Evolutionary conservation across 495 filamentous ascomycete species (phyloP).

Genomic region (Trichoderma parareesei): DNA sequence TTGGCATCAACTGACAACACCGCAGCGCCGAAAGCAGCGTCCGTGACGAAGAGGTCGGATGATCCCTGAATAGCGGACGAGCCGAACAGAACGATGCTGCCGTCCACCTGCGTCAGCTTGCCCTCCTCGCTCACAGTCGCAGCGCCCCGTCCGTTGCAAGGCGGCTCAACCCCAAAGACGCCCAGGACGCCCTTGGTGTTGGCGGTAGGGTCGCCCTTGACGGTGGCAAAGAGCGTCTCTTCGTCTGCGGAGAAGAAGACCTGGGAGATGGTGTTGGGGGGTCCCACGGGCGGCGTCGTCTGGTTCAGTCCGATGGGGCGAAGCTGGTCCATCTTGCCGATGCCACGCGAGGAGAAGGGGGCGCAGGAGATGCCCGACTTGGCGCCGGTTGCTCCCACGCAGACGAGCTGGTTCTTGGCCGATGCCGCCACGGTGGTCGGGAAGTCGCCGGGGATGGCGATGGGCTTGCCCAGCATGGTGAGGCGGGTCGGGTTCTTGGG

Average conservation of each 20-base stretch:
- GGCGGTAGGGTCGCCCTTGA: slow-evolving; percentile 45
- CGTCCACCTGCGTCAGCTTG: slow-evolving; percentile 30
- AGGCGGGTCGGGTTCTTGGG: slow-evolving; percentile 32
- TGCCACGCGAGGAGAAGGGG: slow-evolving; percentile 29
- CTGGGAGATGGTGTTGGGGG: slow-evolving; percentile 46
- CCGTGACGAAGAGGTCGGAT: slow-evolving; percentile 40
- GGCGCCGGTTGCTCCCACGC: slow-evolving; percentile 46
- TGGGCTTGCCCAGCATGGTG: slow-evolving; percentile 21
- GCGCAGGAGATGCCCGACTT: slow-evolving; percentile 47
- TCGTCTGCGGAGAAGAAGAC: slow-evolving; percentile 48
- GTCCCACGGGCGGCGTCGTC: slow-evolving; percentile 46
- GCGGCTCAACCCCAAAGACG: slow-evolving; percentile 32
- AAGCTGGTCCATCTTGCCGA: slow-evolving; percentile 35
- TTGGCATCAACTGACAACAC: slow-evolving; percentile 30
- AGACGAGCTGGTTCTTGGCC: slow-evolving; percentile 36
- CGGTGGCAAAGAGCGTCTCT: slow-evolving; percentile 40
- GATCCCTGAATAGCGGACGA: slow-evolving; percentile 33
- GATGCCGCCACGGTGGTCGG: slow-evolving; percentile 49
- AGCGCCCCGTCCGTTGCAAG: neutral
- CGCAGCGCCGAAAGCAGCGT: slow-evolving; percentile 46
- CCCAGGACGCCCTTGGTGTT: slow-evolving; percentile 51
- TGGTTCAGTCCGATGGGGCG: slow-evolving; percentile 39
- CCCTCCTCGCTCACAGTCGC: slow-evolving; percentile 17
- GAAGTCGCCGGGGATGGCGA: slow-evolving; percentile 43
- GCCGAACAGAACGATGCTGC: slow-evolving; percentile 50